Evolutionary conservation across 1,139 yeast genomes (phyloP), one percentile per base, ranked within the genome.

Genomic region (Sugiyamaella castrensis): DNA sequence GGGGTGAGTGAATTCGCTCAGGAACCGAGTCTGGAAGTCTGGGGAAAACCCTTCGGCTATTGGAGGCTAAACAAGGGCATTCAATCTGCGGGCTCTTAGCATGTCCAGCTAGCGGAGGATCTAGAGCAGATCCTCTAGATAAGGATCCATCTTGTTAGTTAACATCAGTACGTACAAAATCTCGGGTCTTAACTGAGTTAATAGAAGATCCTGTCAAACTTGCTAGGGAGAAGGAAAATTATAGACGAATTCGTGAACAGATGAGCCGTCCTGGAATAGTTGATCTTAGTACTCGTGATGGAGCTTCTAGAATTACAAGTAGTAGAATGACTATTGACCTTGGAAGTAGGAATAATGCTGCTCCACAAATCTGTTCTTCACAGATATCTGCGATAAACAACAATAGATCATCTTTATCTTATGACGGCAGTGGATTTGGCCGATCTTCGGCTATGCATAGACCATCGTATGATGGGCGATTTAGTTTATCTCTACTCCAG

Each of bases 211-310:
- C 64, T 1, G 59, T 52, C 28, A 62, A 59, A 50, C 57, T 67
- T 26, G 54, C 46, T n/a, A 53, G 54, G 12, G 70, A 67, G 46
- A 59, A 61, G 49, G 60, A 54, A 34, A 61, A 64, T 42, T 68
- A 65, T 45, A 40, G 47, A 29, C 48, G 57, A 16, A 64, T 65
- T 38, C 57, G 68, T 9, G 60, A 61, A 28, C 62, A 62, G 37
- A 65, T 68, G 61, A 56, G 65, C 52, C 51, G 60, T 44, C 61
- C 70, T 45, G 66, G 66, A 1, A 59, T 62, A 26, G 47, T 62
- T 19, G 66, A 61, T 46, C 49, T 60, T 30, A 34, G 33, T 28
- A 5, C 31, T 15, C 31, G 26, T 9, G 12, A 30, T 10, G 30
- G 24, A 38, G 30, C 43, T 19, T 37, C 48, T 7, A 26, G 32